Evolutionary conservation across 306 rosid species (phyloP), one percentile per base, ranked within the genome.

Genomic region (Elaeagnus macrophylla): DNA sequence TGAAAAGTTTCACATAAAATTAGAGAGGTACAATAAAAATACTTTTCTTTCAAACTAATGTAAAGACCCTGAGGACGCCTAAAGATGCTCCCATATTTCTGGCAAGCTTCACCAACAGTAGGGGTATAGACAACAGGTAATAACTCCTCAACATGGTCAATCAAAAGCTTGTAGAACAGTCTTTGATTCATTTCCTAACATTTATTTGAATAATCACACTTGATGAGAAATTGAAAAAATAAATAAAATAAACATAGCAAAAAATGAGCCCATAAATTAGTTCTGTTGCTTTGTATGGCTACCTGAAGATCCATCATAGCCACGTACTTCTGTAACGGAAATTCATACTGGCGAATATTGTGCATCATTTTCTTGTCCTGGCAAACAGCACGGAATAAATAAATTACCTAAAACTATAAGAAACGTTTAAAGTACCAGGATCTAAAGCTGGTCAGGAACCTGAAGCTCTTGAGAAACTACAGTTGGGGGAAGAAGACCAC

Each of bases 241-340:
- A n/a, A n/a, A n/a, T 12, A 6, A 39, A 10, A 39, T 48, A n/a
- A n/a, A 36, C 13, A 7, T 50, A 49, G 53, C 5, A n/a, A 12
- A 15, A 35, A 25, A 25, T 25, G 32, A 25, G 32, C 2, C 32
- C 14, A 12, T 68, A 37, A 38, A 47, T 40, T 39, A 48, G 37
- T 52, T 10, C 17, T 40, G 54, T 59, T 12, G 12, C 18, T 54
- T 51, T 19, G 32, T 9, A 65, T 55, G 51, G 69, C 37, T 61
- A 90, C 97, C 93, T 91, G 97, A 77, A 91, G 96, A 77, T 82
- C 95, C 95, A 87, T 91, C 97, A 91, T 86, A 52, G 89, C 90
- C 76, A 80, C 71, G 75, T 84, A 91, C 76, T 78, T 91, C 67
- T 84, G 97, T 71, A 91, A 60, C 37, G 97, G 97, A 59, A 87